Evolutionary conservation across 2,329 filamentous ascomycete genomes (phyloP), one percentile per base, ranked within the genome.

Genomic region (Cordyceps tenuipes): DNA sequence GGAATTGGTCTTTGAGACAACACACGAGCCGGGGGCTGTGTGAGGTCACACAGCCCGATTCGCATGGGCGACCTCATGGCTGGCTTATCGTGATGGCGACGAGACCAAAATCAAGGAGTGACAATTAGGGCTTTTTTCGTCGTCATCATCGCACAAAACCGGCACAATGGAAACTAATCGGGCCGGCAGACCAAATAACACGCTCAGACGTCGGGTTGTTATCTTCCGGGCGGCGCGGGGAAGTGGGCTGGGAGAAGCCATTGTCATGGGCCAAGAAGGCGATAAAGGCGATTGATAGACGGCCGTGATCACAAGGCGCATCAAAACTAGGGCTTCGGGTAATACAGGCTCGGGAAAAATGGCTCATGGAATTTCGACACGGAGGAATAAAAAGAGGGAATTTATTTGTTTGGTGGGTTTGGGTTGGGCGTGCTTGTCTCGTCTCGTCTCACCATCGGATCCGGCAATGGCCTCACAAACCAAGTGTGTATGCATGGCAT

Each of bases 111-210:
- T 12, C 7, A 56, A 39, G n/a, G 26, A 3, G 15, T 13, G 15
- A 53, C 13, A 8, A 5, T 58, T 58, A 58, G 56, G 56, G 56
- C 48, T 58, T 58, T 50, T 13, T 29, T n/a, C n/a, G 10, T 48
- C 43, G 23, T 13, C 39, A 44, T 44, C 39, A 44, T 34, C 36
- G 26, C 56, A 51, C 56, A 58, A 31, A 51, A 4, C 19, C 5
- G 41, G 29, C 29, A 15, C 12, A 43, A 21, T 36, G 2, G 21
- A 19, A 44, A 50, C 21, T 21, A 44, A 50, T 34, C 8, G 15
- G 7, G 3, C 3, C 12, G 39, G 39, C 39, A 49, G 41, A 49
- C 23, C 19, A 36, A 51, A 51, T 51, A 21, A 58, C 46, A 58
- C 46, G 46, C 31, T 51, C 44, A 21, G 56, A 36, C 36, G 23